Conservation (phyloP, 768 basidiomycete species). For the Leucosporidium scottii region DNA sequence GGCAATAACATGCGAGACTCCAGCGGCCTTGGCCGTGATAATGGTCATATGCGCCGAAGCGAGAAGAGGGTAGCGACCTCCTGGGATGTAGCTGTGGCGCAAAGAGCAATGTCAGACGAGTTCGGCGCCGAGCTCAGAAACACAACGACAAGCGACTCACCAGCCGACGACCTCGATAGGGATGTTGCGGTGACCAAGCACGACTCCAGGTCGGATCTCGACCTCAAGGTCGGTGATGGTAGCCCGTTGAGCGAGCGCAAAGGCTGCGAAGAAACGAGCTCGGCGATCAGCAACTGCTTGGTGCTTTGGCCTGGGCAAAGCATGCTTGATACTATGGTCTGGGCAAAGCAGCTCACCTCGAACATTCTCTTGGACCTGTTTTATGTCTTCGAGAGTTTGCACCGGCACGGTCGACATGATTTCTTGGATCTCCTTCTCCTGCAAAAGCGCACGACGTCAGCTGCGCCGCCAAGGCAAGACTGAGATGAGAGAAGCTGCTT, state of each 20-base stretch:
- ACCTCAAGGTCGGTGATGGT: conserved; percentile 30
- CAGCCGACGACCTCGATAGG: conserved; percentile 27
- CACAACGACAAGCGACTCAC: conserved; percentile 2
- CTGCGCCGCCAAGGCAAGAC: too few relatives aligned
- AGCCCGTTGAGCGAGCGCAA: conserved; percentile 24
- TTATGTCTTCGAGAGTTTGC: conserved; percentile 27
- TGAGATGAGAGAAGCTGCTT: too few relatives aligned
- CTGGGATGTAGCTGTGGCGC: conserved; percentile 23
- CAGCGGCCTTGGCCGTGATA: conserved; percentile 23
- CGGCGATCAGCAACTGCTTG: too few relatives aligned
- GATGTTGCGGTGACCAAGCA: conserved; percentile 15
- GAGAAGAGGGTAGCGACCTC: conserved; percentile 28
- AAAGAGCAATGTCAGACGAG: too few relatives aligned
- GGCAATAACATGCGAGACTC: conserved; percentile 15
- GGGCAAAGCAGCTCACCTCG: neutral
- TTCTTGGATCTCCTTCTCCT: conserved; percentile 12
- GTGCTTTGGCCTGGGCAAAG: too few relatives aligned
- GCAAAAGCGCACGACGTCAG: neutral
- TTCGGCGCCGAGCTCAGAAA: too few relatives aligned
- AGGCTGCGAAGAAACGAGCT: neutral
- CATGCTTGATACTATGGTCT: too few relatives aligned
- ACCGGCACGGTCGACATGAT: conserved; percentile 21
- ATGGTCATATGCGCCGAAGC: conserved; percentile 32
- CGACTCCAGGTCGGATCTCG: conserved; percentile 25
- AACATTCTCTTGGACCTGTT: conserved; percentile 28